These are phyloP conservation scores for Cyclanthera cordifolia DNA, from an alignment of 306 rosid genomes.

Conservation along the genomic window DNA sequence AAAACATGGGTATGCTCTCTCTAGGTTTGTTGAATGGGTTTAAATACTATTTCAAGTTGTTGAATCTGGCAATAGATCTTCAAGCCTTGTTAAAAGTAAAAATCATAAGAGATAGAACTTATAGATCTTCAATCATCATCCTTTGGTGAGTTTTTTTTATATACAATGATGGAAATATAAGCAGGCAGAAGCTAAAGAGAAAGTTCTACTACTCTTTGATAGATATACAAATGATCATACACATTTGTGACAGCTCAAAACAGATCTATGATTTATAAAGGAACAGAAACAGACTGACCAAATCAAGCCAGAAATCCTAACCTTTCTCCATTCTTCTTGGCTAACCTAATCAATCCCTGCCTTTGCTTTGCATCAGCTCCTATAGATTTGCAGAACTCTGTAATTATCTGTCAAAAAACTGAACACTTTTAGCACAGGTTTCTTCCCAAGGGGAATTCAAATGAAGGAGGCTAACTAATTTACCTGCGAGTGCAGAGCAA, in stretches of 20 bases:
- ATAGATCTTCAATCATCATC: too few species aligned
- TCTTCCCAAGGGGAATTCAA: background rate
- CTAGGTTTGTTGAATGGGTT: too few species aligned
- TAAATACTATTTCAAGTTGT: background rate
- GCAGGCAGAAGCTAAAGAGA: background rate
- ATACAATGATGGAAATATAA: background rate
- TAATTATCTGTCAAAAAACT: constrained; percentile 47
- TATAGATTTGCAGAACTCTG: constrained; percentile 94
- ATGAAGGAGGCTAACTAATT: background rate
- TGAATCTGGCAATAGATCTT: background rate
- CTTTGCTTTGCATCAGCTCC: constrained; percentile 98
- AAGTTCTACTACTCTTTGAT: background rate
- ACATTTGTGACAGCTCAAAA: background rate
- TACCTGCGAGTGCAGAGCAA: constrained; percentile 98
- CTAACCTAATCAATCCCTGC: constrained; percentile 91
- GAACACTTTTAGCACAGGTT: background rate
- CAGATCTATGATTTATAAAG: background rate
- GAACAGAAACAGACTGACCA: background rate
- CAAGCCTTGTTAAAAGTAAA: background rate
- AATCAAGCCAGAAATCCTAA: constrained; percentile 86
- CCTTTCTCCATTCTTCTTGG: constrained; percentile 94
- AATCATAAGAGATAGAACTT: background rate
- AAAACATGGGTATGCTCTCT: too few species aligned
- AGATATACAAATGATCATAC: background rate
- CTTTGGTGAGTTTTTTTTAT: too few species aligned